These are phyloP conservation scores for Rhizophora mangle DNA, from an alignment of 345 rosid genomes.

Conservation along the genomic window DNA sequence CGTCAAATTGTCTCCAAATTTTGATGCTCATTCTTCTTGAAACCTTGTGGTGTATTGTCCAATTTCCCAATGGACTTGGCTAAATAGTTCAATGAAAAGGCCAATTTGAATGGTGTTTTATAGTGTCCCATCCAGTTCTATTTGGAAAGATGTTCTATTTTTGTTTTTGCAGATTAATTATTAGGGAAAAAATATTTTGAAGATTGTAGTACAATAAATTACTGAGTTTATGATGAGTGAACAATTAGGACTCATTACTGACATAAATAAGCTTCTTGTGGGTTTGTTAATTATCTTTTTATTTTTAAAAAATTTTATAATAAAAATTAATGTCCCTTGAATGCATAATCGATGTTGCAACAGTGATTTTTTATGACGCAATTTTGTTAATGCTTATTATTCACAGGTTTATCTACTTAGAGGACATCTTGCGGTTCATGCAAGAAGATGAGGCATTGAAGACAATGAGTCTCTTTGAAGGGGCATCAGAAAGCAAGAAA, in stretches of 20 bases:
- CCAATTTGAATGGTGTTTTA: too few species aligned
- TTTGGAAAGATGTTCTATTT: not conserved
- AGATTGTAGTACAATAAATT: not conserved
- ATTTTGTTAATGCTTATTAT: not conserved
- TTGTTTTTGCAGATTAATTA: too few species aligned
- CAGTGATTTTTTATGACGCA: not conserved
- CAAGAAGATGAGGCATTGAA: conserved; percentile 31
- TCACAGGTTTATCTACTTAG: conserved; percentile 24
- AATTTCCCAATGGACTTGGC: too few species aligned
- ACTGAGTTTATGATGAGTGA: not conserved
- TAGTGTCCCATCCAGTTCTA: not conserved
- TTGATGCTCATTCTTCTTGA: not conserved
- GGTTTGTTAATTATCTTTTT: not conserved
- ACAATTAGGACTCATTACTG: not conserved
- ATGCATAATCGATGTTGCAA: too few species aligned
- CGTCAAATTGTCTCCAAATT: not conserved
- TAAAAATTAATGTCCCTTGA: too few species aligned
- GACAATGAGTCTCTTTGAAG: conserved; percentile 29
- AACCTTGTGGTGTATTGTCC: not conserved
- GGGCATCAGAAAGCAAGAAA: conserved; percentile 30
- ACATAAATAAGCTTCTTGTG: not conserved
- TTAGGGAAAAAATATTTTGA: too few species aligned
- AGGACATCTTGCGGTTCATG: conserved; percentile 33
- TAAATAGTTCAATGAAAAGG: too few species aligned
- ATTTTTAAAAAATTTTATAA: too few species aligned